Base-by-base conservation (phyloP, 1,284 basidiomycete genomes). In the Trametes sp. region DNA sequence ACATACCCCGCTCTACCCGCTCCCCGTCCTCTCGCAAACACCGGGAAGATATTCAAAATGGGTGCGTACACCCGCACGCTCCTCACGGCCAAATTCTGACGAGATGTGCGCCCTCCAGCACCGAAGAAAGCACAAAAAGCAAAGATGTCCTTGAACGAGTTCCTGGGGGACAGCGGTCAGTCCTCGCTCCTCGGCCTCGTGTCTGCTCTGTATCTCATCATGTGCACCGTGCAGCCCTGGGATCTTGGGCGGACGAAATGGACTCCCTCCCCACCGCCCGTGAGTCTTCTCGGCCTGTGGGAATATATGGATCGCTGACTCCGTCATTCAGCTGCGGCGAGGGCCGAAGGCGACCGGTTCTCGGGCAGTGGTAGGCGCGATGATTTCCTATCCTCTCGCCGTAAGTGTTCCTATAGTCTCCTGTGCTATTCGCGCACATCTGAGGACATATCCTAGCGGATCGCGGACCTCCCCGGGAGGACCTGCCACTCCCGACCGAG, bases 241-340 rank as follows among this genome's bases (percentile, higher is more conserved):
- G 94, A 73, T 95, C 93, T 74, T 98, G 95, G 95, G 95, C 96
- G n/a, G 95, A 97, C 75, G 95, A 97, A 77, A 95, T 96, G 93
- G 95, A 96, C 66, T 73, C 84, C 45, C 83, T 98, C 63, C 95
- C 95, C 26, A 90, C 87, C 70, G 95, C 94, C 74, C 95, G 95
- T 96, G 78, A 82, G 95, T 63, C 38, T 51, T 53, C 31, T 54
- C 51, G 35, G 14, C 35, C 29, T 58, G 50, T 54, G 48, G 62
- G 54, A 64, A 49, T 53, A 59, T 59, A 61, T 69, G 54, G 56
- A 38, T 21, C 57, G 35, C 53, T 69, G 63, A 45, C 67, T 62
- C 44, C 58, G 69, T 63, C 57, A 61, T 70, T 31, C 66, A 92
- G 90, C 90, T 65, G 84, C 89, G 57, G 81, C 79, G 36, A 85